These are phyloP conservation scores for Dalbergia cultrata DNA, from an alignment of 306 rosid species.

Conservation along the genomic window DNA sequence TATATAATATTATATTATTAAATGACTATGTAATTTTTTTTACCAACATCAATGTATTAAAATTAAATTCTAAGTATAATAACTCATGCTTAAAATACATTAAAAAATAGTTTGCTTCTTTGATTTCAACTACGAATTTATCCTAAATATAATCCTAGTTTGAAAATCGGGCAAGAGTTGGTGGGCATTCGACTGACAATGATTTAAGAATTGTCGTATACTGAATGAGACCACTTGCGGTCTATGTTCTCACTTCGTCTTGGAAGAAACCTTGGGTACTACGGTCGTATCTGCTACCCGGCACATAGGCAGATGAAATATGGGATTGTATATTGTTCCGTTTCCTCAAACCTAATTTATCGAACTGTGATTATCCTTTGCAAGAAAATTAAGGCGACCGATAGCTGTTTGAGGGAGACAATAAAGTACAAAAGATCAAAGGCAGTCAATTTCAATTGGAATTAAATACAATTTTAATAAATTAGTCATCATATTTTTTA, in stretches of 20 bases:
- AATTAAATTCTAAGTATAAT: too few species aligned
- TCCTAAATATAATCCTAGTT: background rate
- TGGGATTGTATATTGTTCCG: background rate
- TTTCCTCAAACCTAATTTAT: background rate
- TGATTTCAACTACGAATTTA: background rate
- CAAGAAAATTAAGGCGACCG: too few species aligned
- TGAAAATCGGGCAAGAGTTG: slow-evolving; percentile 1
- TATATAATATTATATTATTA: too few species aligned
- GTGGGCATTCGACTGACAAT: background rate
- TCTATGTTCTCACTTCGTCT: background rate
- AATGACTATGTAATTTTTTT: too few species aligned
- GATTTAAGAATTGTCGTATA: background rate
- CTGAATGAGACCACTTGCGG: background rate
- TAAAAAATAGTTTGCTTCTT: background rate
- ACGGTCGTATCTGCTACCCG: background rate
- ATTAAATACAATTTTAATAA: too few species aligned
- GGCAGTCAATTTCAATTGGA: too few species aligned
- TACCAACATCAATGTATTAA: too few species aligned
- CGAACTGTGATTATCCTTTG: too few species aligned
- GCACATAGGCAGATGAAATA: background rate
- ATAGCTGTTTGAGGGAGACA: background rate
- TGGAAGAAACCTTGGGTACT: background rate
- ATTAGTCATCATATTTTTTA: background rate
- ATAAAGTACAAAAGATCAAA: background rate
- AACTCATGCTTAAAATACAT: background rate